Evolutionary conservation across 2,329 filamentous ascomycete genomes (phyloP), one percentile per base, ranked within the genome.

Genomic region (Claviceps purpurea): DNA sequence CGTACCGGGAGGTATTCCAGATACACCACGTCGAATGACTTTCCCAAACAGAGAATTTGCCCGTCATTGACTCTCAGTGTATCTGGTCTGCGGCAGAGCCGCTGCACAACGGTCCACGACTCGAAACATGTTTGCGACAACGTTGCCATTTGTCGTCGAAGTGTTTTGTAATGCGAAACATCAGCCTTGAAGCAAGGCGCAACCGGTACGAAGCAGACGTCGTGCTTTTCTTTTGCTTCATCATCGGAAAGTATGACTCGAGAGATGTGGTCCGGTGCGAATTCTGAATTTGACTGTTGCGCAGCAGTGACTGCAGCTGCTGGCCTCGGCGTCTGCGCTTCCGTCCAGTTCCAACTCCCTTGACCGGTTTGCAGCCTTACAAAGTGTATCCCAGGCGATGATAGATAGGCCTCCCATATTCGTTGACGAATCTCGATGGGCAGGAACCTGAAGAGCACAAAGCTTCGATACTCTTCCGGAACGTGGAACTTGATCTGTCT

Each of bases 311-410:
- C 44, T 11, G 45, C 30, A 5, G 45, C 16, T 16, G n/a, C 26
- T 22, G 39, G 10, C 5, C 43, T 40, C 30, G 43, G 38, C 16
- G 34, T 18, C n/a, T 24, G 52, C 11, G 11, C 44, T n/a, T 53
- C 49, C 5, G 44, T 41, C 63, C 62, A 66, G 30, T 53, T 58
- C 46, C 59, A 60, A 39, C 53, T 51, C 5, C 56, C 50, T 18
- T 58, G 59, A 7, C 52, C 49, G 6, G 56, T 56, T 13, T 62
- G 52, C 6, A 67, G 56, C 50, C 60, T 63, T 52, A 69, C 56
- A 42, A 68, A 69, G 42, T 68, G 63, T 57, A 69, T 63, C 26
- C 67, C 67, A 0, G 66, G 65, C 10, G 62, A 58, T 1, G 59
- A 54, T 10, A 69, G 53, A 22, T 62, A 60, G 20, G 50, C 46